These are phyloP conservation scores for Leishmania guyanensis DNA, from an alignment of 208 protist genomes.

Conservation along the genomic window DNA sequence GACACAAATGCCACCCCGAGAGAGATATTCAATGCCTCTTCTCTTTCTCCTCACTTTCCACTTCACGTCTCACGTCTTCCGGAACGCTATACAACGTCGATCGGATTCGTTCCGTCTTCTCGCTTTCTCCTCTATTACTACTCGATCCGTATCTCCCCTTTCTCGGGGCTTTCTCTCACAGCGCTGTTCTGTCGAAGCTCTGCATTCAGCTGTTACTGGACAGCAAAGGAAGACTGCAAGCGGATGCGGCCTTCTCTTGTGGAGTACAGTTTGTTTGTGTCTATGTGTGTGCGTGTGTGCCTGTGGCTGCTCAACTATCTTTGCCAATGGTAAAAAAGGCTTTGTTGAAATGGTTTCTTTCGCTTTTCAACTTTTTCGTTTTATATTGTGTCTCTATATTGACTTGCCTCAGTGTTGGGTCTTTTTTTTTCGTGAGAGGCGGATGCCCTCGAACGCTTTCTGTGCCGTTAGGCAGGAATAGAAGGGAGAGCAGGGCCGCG, in stretches of 20 bases:
- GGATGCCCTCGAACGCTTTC: background rate
- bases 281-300: background rate
- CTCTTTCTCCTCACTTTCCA: background rate
- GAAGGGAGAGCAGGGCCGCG: background rate
- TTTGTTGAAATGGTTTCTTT: background rate
- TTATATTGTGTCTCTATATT: background rate
- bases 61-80: background rate
- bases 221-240: background rate
- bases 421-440: background rate
- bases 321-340: background rate
- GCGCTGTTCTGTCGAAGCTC: background rate
- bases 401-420: background rate
- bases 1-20: background rate
- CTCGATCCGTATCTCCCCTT: background rate
- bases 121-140: background rate
- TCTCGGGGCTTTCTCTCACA: background rate
- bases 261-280: background rate
- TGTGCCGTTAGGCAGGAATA: background rate
- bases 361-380: background rate
- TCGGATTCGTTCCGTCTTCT: background rate
- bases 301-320: background rate
- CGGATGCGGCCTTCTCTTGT: background rate
- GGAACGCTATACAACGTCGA: background rate
- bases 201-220: background rate
- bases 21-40: background rate